A percentile compares a stretch with the other conserved stretches of the same genome.
phyloP scores from a whole-genome alignment of 169 alveolate genomes.

The Plasmodium ovale region DNA sequence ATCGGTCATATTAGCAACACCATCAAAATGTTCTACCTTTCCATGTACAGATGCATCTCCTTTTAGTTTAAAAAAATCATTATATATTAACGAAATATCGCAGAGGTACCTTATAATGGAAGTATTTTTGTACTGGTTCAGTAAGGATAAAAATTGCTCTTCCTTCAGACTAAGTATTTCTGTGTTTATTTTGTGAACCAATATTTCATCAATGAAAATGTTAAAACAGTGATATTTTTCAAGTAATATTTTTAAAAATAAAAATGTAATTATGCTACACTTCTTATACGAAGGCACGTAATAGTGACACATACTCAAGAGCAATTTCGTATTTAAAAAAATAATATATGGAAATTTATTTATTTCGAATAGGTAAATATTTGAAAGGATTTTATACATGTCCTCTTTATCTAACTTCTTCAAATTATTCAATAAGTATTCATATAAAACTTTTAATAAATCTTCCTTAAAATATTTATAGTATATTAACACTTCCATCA shows the following conservation, averaged over 20 bases:
- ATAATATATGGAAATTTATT: conserved; percentile 19
- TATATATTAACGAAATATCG: conserved; percentile 61
- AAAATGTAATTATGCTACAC: conserved; percentile 16
- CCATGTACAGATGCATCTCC: background rate
- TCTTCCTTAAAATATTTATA: conserved; percentile 57
- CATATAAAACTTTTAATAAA: conserved; percentile 50
- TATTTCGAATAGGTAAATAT: conserved; percentile 24
- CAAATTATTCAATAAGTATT: conserved; percentile 31
- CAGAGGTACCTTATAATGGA: conserved; percentile 37
- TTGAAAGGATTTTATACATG: conserved; percentile 34
- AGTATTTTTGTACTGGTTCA: conserved; percentile 24
- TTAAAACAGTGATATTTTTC: conserved; percentile 41
- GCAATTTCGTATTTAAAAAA: conserved; percentile 27
- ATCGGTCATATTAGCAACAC: background rate
- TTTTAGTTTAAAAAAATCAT: conserved; percentile 18
- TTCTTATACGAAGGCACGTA: conserved; percentile 52
- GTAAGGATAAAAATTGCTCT: conserved; percentile 7
- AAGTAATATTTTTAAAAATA: conserved; percentile 49
- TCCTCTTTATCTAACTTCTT: conserved; percentile 31
- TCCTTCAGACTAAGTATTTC: conserved; percentile 21
- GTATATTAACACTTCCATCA: conserved; percentile 60
- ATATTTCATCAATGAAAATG: conserved; percentile 38
- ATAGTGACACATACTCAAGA: conserved; percentile 42
- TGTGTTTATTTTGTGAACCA: conserved; percentile 26
- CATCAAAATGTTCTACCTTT: background rate